Conservation (phyloP, 305 asterid genomes). For the Galium porrigens region DNA sequence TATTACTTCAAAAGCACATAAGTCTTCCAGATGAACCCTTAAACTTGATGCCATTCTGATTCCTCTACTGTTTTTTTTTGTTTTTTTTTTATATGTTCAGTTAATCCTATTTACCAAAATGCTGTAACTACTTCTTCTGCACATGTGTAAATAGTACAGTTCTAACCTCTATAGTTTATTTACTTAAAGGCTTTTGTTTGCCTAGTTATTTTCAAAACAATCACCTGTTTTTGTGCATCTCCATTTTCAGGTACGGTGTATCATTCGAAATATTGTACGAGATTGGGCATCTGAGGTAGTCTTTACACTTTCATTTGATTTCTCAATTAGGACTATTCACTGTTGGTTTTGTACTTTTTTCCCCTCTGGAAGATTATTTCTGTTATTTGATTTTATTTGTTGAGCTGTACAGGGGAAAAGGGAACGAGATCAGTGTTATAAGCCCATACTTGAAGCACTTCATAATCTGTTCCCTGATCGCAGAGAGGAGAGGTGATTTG, state of each 20-base stretch:
- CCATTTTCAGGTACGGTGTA: conserved; percentile 65
- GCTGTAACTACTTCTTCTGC: neutral
- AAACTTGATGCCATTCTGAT: too few species aligned
- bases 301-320: conserved; percentile 9
- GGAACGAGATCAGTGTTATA: conserved; percentile 85
- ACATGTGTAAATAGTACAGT: too few species aligned
- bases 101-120: neutral
- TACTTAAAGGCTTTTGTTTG: neutral
- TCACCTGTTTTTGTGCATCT: neutral
- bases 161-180: neutral
- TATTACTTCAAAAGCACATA: neutral
- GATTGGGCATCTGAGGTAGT: conserved; percentile 95
- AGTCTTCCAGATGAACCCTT: too few species aligned
- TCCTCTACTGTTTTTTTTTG: neutral
- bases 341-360: neutral
- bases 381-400: conserved; percentile 9
- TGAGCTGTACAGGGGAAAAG: conserved; percentile 51
- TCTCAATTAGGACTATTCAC: conserved; percentile 9
- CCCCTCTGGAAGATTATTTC: neutral
- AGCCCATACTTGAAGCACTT: conserved; percentile 80
- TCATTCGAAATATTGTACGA: conserved; percentile 83
- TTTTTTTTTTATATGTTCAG: too few species aligned
- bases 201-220: neutral
- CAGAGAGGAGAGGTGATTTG: conserved; percentile 37
- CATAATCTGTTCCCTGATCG: conserved; percentile 54